A percentile compares a stretch with the other conserved stretches of the same genome.
These are phyloP conservation scores for Kwoniella mangroviensis DNA, from an alignment of 768 basidiomycete species.

Conservation along the genomic window DNA sequence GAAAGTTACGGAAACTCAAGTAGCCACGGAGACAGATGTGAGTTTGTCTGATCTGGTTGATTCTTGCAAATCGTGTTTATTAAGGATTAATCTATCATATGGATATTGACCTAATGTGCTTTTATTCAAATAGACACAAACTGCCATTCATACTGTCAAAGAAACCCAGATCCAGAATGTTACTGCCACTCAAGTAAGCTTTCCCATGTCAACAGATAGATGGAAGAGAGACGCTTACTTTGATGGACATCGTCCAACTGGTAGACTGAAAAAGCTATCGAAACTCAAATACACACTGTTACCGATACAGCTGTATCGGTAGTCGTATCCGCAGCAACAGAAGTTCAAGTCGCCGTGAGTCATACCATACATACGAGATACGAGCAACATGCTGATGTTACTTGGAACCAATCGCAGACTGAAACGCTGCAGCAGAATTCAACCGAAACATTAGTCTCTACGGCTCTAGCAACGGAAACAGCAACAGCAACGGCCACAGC, in stretches of 20 bases:
- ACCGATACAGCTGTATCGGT: slow-evolving; percentile 4
- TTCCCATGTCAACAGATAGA: neutral
- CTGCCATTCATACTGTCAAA: slow-evolving; percentile 4
- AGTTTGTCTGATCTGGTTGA: neutral
- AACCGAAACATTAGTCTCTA: slow-evolving; percentile 1
- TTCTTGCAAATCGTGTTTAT: too few relatives aligned
- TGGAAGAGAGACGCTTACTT: neutral
- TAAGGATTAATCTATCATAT: too few relatives aligned
- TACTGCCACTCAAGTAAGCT: slow-evolving; percentile 3
- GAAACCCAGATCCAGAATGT: neutral
- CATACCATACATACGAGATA: too few relatives aligned
- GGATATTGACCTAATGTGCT: neutral
- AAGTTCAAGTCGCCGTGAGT: slow-evolving; percentile 16
- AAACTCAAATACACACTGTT: slow-evolving; percentile 6
- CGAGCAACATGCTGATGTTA: too few relatives aligned
- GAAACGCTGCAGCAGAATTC: slow-evolving; percentile 11
- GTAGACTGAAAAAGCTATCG: slow-evolving; percentile 15
- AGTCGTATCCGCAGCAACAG: neutral
- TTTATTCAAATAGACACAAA: neutral
- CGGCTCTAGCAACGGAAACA: slow-evolving; percentile 14
- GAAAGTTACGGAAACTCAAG: slow-evolving; percentile 12
- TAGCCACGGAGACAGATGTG: slow-evolving; percentile 11
- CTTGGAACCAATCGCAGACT: neutral
- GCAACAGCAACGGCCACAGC: slow-evolving; percentile 11
- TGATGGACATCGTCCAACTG: neutral